A percentile compares a stretch with the other conserved stretches of the same genome.
These are phyloP conservation scores for Kwoniella shivajii DNA, from an alignment of 1,284 basidiomycete species.

Conservation along the genomic window DNA sequence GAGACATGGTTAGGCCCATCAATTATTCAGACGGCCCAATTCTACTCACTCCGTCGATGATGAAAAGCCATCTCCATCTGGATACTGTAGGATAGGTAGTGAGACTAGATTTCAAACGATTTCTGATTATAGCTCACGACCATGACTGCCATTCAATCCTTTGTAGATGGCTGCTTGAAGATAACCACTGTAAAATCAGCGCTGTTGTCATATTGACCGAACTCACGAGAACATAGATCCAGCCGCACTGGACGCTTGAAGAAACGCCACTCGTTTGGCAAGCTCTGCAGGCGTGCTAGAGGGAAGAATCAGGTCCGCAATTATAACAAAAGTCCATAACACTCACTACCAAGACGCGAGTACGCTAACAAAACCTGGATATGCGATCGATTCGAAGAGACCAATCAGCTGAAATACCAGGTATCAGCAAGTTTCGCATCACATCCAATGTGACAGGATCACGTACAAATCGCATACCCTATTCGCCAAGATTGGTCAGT, in stretches of 20 bases:
- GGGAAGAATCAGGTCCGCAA: neutral
- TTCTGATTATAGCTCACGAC: neutral
- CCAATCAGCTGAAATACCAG: constrained; percentile 7
- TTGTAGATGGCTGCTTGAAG: constrained; percentile 24
- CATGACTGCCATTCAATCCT: constrained; percentile 16
- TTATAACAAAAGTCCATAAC: neutral
- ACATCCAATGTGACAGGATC: neutral
- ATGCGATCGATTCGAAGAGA: constrained; percentile 9
- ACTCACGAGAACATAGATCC: constrained; percentile 8
- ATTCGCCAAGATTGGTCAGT: neutral
- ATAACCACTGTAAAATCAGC: constrained; percentile 18
- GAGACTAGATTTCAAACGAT: neutral
- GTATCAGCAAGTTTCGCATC: no score
- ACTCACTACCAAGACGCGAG: constrained; percentile 14
- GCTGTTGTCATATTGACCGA: neutral
- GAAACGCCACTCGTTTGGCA: constrained; percentile 10
- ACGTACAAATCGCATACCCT: constrained; percentile 11
- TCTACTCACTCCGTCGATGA: constrained; percentile 8
- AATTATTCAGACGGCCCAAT: neutral
- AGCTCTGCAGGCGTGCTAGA: constrained; percentile 9
- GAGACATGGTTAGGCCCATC: constrained; percentile 9
- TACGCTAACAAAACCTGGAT: constrained; percentile 13
- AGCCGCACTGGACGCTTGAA: constrained; percentile 8
- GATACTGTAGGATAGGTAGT: neutral
- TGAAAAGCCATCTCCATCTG: constrained; percentile 16